These are phyloP conservation scores for Leptographium procerum DNA, from an alignment of 2,329 filamentous ascomycete species.

Conservation along the genomic window DNA sequence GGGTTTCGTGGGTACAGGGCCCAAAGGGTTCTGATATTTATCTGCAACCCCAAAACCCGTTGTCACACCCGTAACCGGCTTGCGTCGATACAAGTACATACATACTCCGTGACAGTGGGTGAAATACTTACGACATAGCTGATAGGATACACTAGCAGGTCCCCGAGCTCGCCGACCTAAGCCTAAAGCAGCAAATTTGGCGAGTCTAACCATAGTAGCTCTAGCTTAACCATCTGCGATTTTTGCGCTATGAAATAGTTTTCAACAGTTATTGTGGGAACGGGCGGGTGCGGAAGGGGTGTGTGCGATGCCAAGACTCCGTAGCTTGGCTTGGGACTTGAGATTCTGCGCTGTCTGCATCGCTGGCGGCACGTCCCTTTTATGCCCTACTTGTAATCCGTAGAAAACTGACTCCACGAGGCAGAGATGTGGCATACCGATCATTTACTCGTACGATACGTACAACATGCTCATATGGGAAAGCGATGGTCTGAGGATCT, in stretches of 20 bases:
- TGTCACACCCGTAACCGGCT: neutral
- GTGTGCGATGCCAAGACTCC: neutral
- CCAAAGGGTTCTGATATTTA: neutral
- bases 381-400: too few relatives aligned
- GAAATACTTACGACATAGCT: too few relatives aligned
- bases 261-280: conserved; percentile 3
- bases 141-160: neutral
- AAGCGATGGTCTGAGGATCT: neutral
- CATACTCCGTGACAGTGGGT: too few relatives aligned
- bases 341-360: neutral
- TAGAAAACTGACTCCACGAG: neutral
- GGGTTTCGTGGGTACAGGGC: neutral
- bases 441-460: neutral
- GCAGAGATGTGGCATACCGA: neutral
- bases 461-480: neutral
- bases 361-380: neutral
- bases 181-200: neutral
- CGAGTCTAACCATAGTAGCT: neutral
- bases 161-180: neutral
- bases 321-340: neutral
- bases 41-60: neutral
- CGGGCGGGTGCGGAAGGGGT: neutral
- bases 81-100: neutral
- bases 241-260: neutral
- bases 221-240: neutral